Evolutionary conservation across 148 eudicot genomes (phyloP), one percentile per base, ranked within the genome.

Genomic region (Drosera capensis): DNA sequence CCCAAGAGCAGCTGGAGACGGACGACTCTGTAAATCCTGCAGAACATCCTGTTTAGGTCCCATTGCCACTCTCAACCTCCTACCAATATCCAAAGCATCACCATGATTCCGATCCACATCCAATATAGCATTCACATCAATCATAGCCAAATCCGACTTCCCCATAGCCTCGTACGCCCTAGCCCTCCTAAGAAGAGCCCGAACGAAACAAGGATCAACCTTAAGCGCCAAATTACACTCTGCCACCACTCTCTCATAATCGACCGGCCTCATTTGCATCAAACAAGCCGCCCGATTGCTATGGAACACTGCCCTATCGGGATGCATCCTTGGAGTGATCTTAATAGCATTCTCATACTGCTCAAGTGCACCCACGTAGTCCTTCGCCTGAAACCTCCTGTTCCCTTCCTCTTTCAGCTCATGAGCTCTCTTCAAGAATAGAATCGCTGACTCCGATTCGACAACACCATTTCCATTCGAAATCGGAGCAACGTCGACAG

Each of bases 261-360:
- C 79, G 45, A 84, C 73, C 7, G 93, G 93, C 62, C 77, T 84
- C 97, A 84, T 84, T 53, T 75, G 95, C 97, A 90, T 80, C 68
- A 84, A 68, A 55, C 97, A 90, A 64, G 97, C 93, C 0, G 97
- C 97, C 56, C 70, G 66, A 45, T 90, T 90, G 71, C 95, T 78
- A 31, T 84, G 97, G 46, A 84, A 84, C 14, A 84, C 79, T 30
- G 95, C 97, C 37, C 84, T 71, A 46, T 90, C 95, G 2, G 82
- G 79, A 60, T 84, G 93, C 20, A 47, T 55, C 52, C 78, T 80
- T 0, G 95, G 93, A 14, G 67, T 78, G 1, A 90, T 77, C 62
- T 78, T 84, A 57, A 84, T 78, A 21, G 93, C 97, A 54, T 62
- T 80, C 5, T 80, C 97, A 58, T 90, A 90, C 14, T 84, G 78